These are phyloP conservation scores for Monilinia fructigena DNA, from an alignment of 2,329 filamentous ascomycete genomes.

Conservation along the genomic window DNA sequence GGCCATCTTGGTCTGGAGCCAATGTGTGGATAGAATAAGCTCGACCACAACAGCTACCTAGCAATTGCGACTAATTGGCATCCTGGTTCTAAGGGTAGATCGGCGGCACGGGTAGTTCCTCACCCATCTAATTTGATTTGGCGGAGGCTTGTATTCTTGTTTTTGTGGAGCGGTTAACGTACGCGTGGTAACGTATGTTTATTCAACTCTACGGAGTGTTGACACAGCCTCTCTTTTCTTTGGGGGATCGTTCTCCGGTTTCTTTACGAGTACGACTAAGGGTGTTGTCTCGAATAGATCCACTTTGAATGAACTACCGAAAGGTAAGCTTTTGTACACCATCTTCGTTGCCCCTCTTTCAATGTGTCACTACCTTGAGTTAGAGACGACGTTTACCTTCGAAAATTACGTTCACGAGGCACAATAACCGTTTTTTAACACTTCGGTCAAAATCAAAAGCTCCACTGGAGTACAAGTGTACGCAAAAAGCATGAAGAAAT, in stretches of 20 bases:
- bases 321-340: constrained; percentile 7
- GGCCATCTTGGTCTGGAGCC: neutral
- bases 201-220: neutral
- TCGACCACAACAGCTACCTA: neutral
- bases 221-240: constrained; percentile 9
- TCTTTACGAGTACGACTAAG: constrained; percentile 1
- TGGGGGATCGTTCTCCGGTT: neutral
- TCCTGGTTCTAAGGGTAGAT: too few relatives aligned
- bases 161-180: constrained; percentile 8
- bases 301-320: constrained; percentile 10
- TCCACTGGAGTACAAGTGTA: neutral
- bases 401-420: neutral
- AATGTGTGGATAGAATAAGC: constrained; percentile 15
- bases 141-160: constrained; percentile 1
- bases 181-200: constrained; percentile 9
- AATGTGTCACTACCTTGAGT: neutral
- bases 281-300: constrained; percentile 9
- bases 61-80: neutral
- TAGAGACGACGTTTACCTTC: neutral
- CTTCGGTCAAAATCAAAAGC: neutral
- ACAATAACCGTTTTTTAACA: neutral
- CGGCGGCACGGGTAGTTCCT: constrained; percentile 16
- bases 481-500: neutral
- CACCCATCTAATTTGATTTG: neutral
- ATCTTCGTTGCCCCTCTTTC: constrained; percentile 2